Percentiles rank a stretch among this genome's conserved stretches.
These are phyloP conservation scores for Neotropicomus parvogracilis DNA, from an alignment of 1,284 basidiomycete genomes.

Conservation along the genomic window DNA sequence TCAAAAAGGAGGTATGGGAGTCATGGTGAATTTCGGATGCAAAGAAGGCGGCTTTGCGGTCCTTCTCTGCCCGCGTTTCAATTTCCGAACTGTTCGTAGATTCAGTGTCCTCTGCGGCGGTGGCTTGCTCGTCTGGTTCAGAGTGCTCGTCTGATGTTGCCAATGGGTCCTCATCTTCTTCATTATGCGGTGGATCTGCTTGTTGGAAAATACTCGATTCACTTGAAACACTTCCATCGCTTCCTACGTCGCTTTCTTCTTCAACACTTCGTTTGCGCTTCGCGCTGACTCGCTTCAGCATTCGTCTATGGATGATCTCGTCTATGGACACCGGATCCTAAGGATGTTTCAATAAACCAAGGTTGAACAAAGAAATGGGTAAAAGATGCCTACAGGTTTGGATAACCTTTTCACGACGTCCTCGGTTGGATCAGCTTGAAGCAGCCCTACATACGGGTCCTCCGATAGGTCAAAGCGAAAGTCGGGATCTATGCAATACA, in stretches of 20 bases:
- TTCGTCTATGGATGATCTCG: constrained; percentile 81
- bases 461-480: constrained; percentile 81
- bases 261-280: constrained; percentile 59
- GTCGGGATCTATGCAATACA: constrained; percentile 69
- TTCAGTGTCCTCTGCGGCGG: constrained; percentile 34
- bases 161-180: constrained; percentile 42
- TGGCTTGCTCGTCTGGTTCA: constrained; percentile 15
- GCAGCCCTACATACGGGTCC: constrained; percentile 60
- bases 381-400: constrained; percentile 53
- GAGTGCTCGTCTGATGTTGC: constrained; percentile 40
- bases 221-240: constrained; percentile 34
- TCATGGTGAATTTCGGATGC: constrained; percentile 53
- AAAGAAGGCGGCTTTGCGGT: constrained; percentile 83
- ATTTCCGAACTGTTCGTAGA: constrained; percentile 38
- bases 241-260: constrained; percentile 36
- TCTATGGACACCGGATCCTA: constrained; percentile 84
- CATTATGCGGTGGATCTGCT: constrained; percentile 31
- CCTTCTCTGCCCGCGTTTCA: constrained; percentile 39
- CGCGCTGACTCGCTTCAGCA: constrained; percentile 39
- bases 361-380: background rate
- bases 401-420: constrained; percentile 62
- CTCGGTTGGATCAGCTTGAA: constrained; percentile 39
- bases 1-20: constrained; percentile 67
- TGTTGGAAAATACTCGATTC: constrained; percentile 38
- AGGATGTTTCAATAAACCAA: constrained; percentile 10